Evolutionary conservation across 495 filamentous ascomycete genomes (phyloP).

Genomic region (Lentithecium fluviatile): DNA sequence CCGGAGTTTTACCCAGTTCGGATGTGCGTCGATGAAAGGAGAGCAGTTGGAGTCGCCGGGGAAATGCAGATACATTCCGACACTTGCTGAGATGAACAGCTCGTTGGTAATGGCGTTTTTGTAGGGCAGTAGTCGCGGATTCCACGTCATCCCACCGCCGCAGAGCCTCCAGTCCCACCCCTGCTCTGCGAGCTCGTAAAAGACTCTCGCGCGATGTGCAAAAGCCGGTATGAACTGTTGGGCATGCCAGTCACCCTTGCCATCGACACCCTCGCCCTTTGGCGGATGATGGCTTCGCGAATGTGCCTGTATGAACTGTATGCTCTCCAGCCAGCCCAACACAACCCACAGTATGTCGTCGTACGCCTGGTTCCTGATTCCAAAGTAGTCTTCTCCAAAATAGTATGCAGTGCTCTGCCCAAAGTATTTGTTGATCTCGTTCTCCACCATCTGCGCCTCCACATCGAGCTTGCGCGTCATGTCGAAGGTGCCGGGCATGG

Average conservation of each 20-base stretch:
- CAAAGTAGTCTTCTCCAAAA: constrained; percentile 80
- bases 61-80: constrained; percentile 89
- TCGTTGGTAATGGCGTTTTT: constrained; percentile 99
- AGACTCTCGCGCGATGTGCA: constrained; percentile 81
- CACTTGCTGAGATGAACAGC: constrained; percentile 77
- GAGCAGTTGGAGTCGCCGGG: constrained; percentile 72
- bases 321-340: constrained; percentile 81
- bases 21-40: constrained; percentile 54
- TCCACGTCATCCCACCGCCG: constrained; percentile 92
- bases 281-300: constrained; percentile 41
- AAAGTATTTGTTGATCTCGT: constrained; percentile 80
- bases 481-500: constrained; percentile 35
- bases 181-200: constrained; percentile 75
- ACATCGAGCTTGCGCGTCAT: constrained; percentile 27
- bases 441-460: constrained; percentile 57
- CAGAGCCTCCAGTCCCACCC: constrained; percentile 86
- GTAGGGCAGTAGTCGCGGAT: constrained; percentile 75
- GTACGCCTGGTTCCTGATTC: constrained; percentile 75
- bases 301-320: constrained; percentile 64
- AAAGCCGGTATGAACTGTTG: constrained; percentile 73
- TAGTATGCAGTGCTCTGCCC: constrained; percentile 72
- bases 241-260: constrained; percentile 62
- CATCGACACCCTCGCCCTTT: background rate
- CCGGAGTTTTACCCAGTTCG: constrained; percentile 1
- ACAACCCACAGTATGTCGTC: constrained; percentile 99